Conservation (phyloP, 805 yeast genomes). For the Nadsonia fulvescens region DNA sequence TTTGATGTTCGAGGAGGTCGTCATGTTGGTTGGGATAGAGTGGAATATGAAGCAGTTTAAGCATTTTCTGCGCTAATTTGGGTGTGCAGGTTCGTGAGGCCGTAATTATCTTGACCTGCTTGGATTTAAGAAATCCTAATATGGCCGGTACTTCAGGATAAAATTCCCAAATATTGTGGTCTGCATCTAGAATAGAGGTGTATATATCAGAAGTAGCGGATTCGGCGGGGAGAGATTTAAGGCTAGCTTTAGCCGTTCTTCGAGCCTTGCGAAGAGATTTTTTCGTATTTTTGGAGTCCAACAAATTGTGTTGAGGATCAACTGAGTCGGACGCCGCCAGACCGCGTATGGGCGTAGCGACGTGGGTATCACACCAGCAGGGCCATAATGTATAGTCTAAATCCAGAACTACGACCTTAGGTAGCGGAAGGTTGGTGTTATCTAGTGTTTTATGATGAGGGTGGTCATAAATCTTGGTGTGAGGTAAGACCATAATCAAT, state of each 20-base stretch:
- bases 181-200: conserved; percentile 33
- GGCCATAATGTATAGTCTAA: conserved; percentile 70
- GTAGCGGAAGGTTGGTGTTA: conserved; percentile 14
- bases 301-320: too few species aligned
- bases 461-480: too few species aligned
- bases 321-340: too few species aligned
- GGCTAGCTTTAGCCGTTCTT: too few species aligned
- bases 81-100: conserved; percentile 77
- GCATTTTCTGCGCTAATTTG: conserved; percentile 45
- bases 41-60: conserved; percentile 36
- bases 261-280: too few species aligned
- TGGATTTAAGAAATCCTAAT: conserved; percentile 29
- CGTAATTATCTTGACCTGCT: conserved; percentile 30
- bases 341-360: conserved; percentile 41
- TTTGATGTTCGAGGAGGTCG: too few species aligned
- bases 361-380: conserved; percentile 70
- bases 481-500: too few species aligned
- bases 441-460: too few species aligned
- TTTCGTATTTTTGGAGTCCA: too few species aligned
- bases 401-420: conserved; percentile 51
- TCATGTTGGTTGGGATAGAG: too few species aligned
- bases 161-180: conserved; percentile 37
- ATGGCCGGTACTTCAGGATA: conserved; percentile 55
- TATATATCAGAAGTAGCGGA: conserved; percentile 18
- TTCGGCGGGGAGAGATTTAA: too few species aligned